These are phyloP conservation scores for Venturia nashicola DNA, from an alignment of 2,329 filamentous ascomycete genomes.

Conservation along the genomic window DNA sequence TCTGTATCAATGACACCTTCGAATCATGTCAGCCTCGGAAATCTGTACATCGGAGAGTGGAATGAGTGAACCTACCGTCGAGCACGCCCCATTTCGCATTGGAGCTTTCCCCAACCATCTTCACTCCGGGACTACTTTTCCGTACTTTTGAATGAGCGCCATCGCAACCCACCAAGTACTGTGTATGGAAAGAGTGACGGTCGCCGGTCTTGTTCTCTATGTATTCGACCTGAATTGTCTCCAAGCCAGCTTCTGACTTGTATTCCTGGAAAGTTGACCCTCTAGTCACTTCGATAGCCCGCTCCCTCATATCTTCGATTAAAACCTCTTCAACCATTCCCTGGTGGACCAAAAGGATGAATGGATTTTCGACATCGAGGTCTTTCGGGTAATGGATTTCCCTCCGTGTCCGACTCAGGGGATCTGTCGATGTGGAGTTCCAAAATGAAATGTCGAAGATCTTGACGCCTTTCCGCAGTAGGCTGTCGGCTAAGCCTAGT, in stretches of 20 bases:
- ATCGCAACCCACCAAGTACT: conserved; percentile 60
- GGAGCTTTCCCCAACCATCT: background rate
- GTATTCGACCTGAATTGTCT: conserved; percentile 31
- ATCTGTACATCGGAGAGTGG: conserved; percentile 33
- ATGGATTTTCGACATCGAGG: conserved; percentile 41
- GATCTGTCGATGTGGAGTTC: conserved; percentile 30
- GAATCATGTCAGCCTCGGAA: conserved; percentile 26
- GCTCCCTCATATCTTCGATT: conserved; percentile 53
- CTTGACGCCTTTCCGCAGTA: conserved; percentile 54
- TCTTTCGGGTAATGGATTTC: conserved; percentile 45
- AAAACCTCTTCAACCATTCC: conserved; percentile 64
- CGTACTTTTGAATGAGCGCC: conserved; percentile 61
- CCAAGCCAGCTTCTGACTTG: conserved; percentile 24
- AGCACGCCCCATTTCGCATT: conserved; percentile 52
- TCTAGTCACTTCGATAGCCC: conserved; percentile 50
- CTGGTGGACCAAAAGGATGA: conserved; percentile 50
- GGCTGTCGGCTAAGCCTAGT: conserved; percentile 53
- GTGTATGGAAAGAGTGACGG: conserved; percentile 36
- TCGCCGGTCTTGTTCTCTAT: conserved; percentile 25
- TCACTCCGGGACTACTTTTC: conserved; percentile 37
- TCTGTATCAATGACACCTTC: conserved; percentile 24
- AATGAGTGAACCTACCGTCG: conserved; percentile 54
- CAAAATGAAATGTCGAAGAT: conserved; percentile 68
- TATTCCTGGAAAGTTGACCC: conserved; percentile 49
- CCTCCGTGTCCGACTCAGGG: conserved; percentile 49